Percentiles rank a stretch among this genome's conserved stretches.
Conservation (phyloP, 164 flowering plant species). For the Berberis vulgaris region DNA sequence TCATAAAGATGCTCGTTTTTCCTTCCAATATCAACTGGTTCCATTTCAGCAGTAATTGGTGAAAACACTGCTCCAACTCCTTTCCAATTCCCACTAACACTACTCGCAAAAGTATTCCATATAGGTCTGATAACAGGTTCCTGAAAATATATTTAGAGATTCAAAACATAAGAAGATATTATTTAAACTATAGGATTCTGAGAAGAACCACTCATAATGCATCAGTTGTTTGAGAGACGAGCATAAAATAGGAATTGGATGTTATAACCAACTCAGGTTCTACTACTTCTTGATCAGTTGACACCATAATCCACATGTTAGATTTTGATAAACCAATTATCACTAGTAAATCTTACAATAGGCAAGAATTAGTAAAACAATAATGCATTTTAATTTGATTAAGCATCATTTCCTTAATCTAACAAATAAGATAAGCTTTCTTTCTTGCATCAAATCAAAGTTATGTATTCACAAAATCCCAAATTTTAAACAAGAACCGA, state of each 20-base stretch:
- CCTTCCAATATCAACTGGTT: constrained; percentile 72
- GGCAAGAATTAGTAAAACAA: too few relatives aligned
- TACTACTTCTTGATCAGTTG: not conserved
- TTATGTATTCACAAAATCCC: not conserved
- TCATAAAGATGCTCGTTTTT: constrained; percentile 64
- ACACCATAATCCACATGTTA: not conserved
- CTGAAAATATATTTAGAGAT: constrained; percentile 21
- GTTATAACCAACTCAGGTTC: too few relatives aligned
- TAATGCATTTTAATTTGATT: too few relatives aligned
- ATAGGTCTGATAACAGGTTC: constrained; percentile 87
- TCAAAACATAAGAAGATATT: too few relatives aligned
- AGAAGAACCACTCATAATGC: not conserved
- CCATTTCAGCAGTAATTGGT: constrained; percentile 91
- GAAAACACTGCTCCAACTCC: constrained; percentile 97
- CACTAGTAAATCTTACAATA: too few relatives aligned
- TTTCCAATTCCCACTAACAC: constrained; percentile 98
- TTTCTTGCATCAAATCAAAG: not conserved
- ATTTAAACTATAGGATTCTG: not conserved
- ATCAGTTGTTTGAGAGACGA: too few relatives aligned
- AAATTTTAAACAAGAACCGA: not conserved
- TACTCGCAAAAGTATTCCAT: constrained; percentile 87
- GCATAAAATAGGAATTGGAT: too few relatives aligned
- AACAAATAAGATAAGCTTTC: not conserved
- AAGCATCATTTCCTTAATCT: not conserved
- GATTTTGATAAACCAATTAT: not conserved